Conservation (phyloP, 2,329 filamentous ascomycete species). For the Mollisiaceae sp. region DNA sequence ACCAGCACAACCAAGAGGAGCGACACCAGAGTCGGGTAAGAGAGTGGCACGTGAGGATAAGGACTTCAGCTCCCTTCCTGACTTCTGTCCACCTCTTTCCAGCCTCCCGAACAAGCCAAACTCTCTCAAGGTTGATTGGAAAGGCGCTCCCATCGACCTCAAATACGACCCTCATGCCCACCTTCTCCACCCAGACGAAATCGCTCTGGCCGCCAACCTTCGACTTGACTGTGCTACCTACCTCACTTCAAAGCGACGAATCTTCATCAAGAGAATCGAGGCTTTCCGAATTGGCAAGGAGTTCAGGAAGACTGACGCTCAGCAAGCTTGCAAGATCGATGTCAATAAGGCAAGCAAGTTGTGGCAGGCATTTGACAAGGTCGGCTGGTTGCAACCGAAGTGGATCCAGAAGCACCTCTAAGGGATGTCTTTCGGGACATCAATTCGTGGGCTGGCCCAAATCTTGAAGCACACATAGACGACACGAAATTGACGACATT, state of each 20-base stretch:
- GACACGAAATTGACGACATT: slow-evolving; percentile 28
- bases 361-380: slow-evolving; percentile 86
- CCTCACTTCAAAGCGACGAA: slow-evolving; percentile 88
- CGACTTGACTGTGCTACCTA: slow-evolving; percentile 88
- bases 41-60: slow-evolving; percentile 79
- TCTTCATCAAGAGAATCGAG: slow-evolving; percentile 79
- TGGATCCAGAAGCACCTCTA: slow-evolving; percentile 34
- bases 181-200: slow-evolving; percentile 79
- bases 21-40: slow-evolving; percentile 44
- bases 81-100: slow-evolving; percentile 73
- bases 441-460: slow-evolving; percentile 19
- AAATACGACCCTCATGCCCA: slow-evolving; percentile 70
- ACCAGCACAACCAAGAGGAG: slow-evolving; percentile 22
- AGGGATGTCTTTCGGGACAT: slow-evolving; percentile 15
- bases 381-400: slow-evolving; percentile 72
- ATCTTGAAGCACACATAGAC: slow-evolving; percentile 19
- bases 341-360: slow-evolving; percentile 97
- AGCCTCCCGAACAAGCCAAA: slow-evolving; percentile 71
- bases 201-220: slow-evolving; percentile 76
- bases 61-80: slow-evolving; percentile 73
- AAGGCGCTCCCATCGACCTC: slow-evolving; percentile 79
- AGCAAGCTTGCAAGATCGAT: slow-evolving; percentile 97
- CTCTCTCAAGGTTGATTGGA: slow-evolving; percentile 85
- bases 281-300: slow-evolving; percentile 73
- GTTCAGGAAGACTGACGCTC: slow-evolving; percentile 93